Percentiles rank a stretch among this genome's conserved stretches.
phyloP scores from a whole-genome alignment of 202 grass and related monocot genomes.

The Dendrocalamus latiflorus region DNA sequence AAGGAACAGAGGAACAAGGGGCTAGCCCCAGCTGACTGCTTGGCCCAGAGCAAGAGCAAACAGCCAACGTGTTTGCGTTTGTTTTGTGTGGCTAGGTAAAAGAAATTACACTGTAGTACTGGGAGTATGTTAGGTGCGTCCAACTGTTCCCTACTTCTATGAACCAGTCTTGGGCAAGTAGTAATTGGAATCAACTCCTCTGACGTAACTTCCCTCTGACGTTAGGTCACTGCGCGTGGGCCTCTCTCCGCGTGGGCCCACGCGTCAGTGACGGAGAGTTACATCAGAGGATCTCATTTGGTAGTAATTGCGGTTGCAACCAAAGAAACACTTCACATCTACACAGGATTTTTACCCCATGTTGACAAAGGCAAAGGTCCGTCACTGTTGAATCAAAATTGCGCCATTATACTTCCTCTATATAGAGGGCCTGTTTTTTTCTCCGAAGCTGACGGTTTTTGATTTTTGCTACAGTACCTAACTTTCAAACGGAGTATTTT shows the following conservation, averaged over 20 bases:
- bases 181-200: too few species aligned
- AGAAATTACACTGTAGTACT: slow-evolving; percentile 3
- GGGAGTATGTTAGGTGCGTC: slow-evolving; percentile 20
- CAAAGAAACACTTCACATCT: not conserved
- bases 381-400: not conserved
- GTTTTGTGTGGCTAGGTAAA: slow-evolving; percentile 13
- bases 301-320: not conserved
- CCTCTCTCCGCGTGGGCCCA: too few species aligned
- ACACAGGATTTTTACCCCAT: not conserved
- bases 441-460: too few species aligned
- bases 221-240: too few species aligned
- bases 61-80: not conserved
- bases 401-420: too few species aligned
- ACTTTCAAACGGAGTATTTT: too few species aligned
- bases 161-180: not conserved
- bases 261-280: too few species aligned
- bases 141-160: slow-evolving; percentile 17
- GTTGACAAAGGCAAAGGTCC: not conserved
- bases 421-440: too few species aligned
- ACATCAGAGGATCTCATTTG: too few species aligned
- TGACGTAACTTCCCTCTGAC: too few species aligned
- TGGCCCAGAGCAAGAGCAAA: not conserved
- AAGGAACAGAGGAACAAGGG: not conserved
- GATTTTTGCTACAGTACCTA: too few species aligned
- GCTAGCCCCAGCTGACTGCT: slow-evolving; percentile 5